phyloP scores from a whole-genome alignment of 2,329 filamentous ascomycete species.

The Fusarium papillatum region DNA sequence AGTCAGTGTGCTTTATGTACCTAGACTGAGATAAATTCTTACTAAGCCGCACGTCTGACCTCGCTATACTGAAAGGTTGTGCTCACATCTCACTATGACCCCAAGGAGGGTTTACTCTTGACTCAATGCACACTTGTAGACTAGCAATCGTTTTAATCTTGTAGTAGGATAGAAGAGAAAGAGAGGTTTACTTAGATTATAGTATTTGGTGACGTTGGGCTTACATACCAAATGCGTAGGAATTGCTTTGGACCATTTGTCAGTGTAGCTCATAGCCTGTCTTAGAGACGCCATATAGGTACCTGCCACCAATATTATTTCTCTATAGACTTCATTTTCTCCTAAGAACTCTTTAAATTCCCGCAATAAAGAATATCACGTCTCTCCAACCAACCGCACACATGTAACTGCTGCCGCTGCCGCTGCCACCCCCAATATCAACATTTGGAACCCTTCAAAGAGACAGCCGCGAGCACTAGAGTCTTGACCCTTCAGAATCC shows the following conservation, averaged over 20 bases:
- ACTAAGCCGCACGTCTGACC: background rate
- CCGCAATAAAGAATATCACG: background rate
- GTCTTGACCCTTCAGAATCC: constrained; percentile 45
- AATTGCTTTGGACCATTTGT: background rate
- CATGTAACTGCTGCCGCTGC: constrained; percentile 48
- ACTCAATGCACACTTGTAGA: no score
- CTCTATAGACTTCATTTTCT: no score
- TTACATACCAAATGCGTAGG: no score
- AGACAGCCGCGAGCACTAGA: constrained; percentile 35
- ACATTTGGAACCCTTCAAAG: constrained; percentile 50
- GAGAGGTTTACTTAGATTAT: no score
- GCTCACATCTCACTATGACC: no score
- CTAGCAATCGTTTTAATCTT: no score
- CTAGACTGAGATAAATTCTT: background rate
- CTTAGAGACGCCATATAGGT: background rate
- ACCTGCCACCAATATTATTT: no score
- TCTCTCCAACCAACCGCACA: constrained; percentile 42
- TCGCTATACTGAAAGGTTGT: no score
- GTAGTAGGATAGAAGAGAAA: no score
- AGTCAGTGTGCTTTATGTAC: background rate
- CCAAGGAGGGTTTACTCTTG: no score
- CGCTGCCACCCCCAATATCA: constrained; percentile 50
- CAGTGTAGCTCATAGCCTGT: background rate
- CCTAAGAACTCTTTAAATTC: no score
- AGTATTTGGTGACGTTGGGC: no score